phyloP scores from a whole-genome alignment of 202 grass and related monocot genomes.

The Thinopyrum obtusiflorum region DNA sequence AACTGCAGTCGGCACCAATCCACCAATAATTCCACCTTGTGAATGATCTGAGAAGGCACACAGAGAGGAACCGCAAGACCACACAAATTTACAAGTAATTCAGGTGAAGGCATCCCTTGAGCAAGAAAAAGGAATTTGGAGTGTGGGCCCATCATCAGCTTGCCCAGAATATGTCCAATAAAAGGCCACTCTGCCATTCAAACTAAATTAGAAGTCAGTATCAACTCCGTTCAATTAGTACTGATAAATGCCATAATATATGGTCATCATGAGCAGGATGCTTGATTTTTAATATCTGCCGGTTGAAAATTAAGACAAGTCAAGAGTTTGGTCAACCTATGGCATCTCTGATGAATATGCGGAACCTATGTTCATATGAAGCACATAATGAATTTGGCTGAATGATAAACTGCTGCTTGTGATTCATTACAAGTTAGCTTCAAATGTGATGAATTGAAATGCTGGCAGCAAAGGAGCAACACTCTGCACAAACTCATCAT shows the following conservation, averaged over 20 bases:
- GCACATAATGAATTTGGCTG: neutral
- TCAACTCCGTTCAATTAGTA: neutral
- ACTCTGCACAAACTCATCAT: neutral
- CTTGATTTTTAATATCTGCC: conserved; percentile 10
- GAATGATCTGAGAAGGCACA: neutral
- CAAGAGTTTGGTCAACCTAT: neutral
- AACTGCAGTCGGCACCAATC: neutral
- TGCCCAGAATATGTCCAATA: neutral
- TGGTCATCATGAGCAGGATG: conserved; percentile 4
- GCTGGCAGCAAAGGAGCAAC: neutral
- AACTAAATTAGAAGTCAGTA: conserved; percentile 3
- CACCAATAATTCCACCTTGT: neutral
- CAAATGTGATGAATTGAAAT: neutral
- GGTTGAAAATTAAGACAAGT: neutral
- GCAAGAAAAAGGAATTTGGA: conserved; percentile 5
- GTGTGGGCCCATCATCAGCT: neutral
- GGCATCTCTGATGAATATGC: neutral
- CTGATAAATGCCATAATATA: neutral
- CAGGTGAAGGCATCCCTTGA: conserved; percentile 3
- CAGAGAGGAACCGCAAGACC: neutral
- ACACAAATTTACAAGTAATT: neutral
- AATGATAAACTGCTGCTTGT: neutral
- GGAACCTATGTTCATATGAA: neutral
- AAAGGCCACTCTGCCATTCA: neutral
- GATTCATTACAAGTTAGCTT: neutral